Conservation (phyloP, 805 yeast genomes). For the Metahyphopichia silvanorum region DNA sequence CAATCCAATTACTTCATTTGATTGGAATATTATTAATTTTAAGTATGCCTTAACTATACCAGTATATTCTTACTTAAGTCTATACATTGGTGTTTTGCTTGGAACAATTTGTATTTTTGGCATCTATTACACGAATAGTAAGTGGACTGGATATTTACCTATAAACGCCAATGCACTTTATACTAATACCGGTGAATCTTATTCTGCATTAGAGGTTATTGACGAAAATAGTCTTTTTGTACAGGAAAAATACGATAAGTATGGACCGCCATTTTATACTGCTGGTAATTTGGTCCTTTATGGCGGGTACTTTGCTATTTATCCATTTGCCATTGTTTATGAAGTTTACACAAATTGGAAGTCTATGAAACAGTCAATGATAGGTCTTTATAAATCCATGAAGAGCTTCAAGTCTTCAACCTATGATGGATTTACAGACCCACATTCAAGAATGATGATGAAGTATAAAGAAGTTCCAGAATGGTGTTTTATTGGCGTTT, state of each 20-base stretch:
- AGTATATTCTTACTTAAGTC: slow-evolving; percentile 21
- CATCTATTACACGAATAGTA: slow-evolving; percentile 16
- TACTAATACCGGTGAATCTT: slow-evolving; percentile 47
- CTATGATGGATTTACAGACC: slow-evolving; percentile 30
- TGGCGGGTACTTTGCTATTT: slow-evolving; percentile 23
- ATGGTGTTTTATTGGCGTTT: slow-evolving; percentile 22
- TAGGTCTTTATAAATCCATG: background rate
- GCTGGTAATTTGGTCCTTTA: slow-evolving; percentile 27
- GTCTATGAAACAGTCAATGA: background rate
- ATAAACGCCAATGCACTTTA: slow-evolving; percentile 43
- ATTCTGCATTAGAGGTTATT: slow-evolving; percentile 40
- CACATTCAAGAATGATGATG: slow-evolving; percentile 30
- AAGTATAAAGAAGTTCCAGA: slow-evolving; percentile 34
- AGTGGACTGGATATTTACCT: slow-evolving; percentile 24
- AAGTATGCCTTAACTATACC: slow-evolving; percentile 40
- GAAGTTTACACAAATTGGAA: slow-evolving; percentile 3
- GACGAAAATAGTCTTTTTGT: slow-evolving; percentile 27
- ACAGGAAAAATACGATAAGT: slow-evolving; percentile 14
- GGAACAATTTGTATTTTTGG: slow-evolving; percentile 17
- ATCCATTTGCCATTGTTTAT: slow-evolving; percentile 21
- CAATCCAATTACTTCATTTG: slow-evolving; percentile 53
- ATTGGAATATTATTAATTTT: slow-evolving; percentile 42
- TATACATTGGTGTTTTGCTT: slow-evolving; percentile 14
- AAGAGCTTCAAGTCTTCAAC: slow-evolving; percentile 16
- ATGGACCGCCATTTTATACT: slow-evolving; percentile 29